Evolutionary conservation across 2,329 filamentous ascomycete species (phyloP), one percentile per base, ranked within the genome.

Genomic region (Pseudocercospora macadamiae): DNA sequence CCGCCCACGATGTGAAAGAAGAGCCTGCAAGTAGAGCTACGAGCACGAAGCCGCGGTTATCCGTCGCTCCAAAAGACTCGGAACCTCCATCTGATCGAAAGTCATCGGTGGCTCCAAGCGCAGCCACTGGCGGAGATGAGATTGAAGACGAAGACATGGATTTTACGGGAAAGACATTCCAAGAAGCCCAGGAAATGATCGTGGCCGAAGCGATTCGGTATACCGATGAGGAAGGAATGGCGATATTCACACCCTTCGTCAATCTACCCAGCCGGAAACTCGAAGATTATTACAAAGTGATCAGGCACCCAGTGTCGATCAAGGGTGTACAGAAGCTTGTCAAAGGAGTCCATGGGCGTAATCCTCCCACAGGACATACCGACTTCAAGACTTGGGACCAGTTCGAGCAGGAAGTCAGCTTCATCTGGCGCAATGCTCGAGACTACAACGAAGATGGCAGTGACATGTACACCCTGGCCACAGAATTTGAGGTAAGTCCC

Each of bases 371-470:
- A 2, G 79, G 77, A 9, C 72, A 76, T 23, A 88, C 88, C 49
- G 86, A 91, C 48, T 91, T 92, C 75, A 93, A 91, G 73, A 89
- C 80, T 51, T 97, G 93, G 93, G 83, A 86, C 57, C 83, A 86
- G 0, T 91, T 96, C 65, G 91, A 91, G 72, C 87, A 92, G 54
- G 89, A 90, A 69, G 82, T 90, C 10, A 89, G 87, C 68, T 82
- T 90, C 53, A 86, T 97, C 42, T 97, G 93, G 93, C 83, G 83
- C 49, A 97, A 97, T 74, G 91, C 92, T 0, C 89, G 87, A 69
- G 88, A 88, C 59, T 97, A 93, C 79, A 97, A 97, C 66, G 91
- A 96, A 73, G 92, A 96, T 70, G 90, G 89, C 3, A 96, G 93
- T 69, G 89, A 91, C 14, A 93, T 96, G 52, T 91, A 87, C 64